Conservation (phyloP, 768 basidiomycete species). For the Mycena vitilis region DNA sequence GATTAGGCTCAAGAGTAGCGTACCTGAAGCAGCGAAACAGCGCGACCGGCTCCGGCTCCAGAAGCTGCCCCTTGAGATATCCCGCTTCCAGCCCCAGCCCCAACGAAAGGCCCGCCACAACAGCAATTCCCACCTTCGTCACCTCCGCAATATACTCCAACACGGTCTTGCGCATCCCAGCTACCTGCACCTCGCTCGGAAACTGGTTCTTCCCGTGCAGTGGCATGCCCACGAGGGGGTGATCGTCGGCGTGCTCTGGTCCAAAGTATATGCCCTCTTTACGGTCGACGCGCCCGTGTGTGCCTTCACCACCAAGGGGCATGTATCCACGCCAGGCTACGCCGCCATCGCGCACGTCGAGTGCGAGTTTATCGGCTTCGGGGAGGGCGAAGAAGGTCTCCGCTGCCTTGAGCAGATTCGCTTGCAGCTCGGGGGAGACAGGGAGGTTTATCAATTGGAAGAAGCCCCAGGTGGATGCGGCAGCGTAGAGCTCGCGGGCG, state of each 20-base stretch:
- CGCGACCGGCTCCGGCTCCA: too few species aligned
- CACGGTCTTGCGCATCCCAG: neutral
- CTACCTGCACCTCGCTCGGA: conserved; percentile 10
- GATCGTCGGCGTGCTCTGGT: conserved; percentile 26
- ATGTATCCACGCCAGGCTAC: conserved; percentile 37
- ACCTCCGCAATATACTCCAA: conserved; percentile 15
- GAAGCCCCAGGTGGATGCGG: conserved; percentile 16
- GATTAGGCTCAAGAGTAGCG: too few species aligned
- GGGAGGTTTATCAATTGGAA: neutral
- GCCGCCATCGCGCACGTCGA: conserved; percentile 33
- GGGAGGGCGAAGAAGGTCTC: conserved; percentile 14
- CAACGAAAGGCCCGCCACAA: conserved; percentile 4
- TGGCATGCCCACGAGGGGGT: conserved; percentile 1
- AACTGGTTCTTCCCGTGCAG: conserved; percentile 4
- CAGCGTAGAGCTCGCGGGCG: neutral
- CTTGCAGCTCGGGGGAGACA: neutral
- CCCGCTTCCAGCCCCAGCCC: too few species aligned
- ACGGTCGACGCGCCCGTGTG: conserved; percentile 28
- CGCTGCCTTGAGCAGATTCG: conserved; percentile 2
- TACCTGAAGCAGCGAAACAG: too few species aligned
- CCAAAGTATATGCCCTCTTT: conserved; percentile 31
- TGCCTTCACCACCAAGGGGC: conserved; percentile 36
- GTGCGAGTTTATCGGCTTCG: conserved; percentile 29
- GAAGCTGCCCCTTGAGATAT: too few species aligned
- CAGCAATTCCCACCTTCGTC: conserved; percentile 13